A percentile compares a stretch with the other conserved stretches of the same genome.
These are phyloP conservation scores for Ascochyta viciae-villosae DNA, from an alignment of 2,329 filamentous ascomycete species.

Conservation along the genomic window DNA sequence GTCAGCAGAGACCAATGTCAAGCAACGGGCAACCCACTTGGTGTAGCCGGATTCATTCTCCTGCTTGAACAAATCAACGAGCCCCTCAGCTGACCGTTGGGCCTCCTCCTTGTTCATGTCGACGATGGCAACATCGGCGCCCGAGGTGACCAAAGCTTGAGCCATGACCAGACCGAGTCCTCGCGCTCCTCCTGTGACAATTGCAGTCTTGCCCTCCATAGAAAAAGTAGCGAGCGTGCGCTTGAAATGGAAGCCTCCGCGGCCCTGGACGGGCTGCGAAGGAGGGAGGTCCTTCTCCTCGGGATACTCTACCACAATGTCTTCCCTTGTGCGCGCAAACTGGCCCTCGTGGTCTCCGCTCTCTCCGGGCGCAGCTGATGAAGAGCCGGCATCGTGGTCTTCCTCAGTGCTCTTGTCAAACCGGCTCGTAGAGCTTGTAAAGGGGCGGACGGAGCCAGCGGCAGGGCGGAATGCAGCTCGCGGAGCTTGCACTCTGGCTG, in stretches of 20 bases:
- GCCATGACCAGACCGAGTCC: constrained; percentile 92
- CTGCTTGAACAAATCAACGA: constrained; percentile 77
- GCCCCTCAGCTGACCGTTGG: constrained; percentile 73
- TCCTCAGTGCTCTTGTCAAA: constrained; percentile 37
- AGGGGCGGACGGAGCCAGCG: constrained; percentile 31
- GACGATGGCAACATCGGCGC: constrained; percentile 88
- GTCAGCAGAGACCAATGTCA: background rate
- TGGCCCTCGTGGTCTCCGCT: constrained; percentile 65
- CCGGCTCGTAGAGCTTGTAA: constrained; percentile 38
- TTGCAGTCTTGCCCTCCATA: constrained; percentile 79
- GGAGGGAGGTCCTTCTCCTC: constrained; percentile 75
- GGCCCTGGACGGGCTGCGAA: constrained; percentile 73
- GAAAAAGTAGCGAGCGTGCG: constrained; percentile 87
- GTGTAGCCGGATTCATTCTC: constrained; percentile 68
- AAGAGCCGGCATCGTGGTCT: constrained; percentile 44
- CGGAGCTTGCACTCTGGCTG: constrained; percentile 36
- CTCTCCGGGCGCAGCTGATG: constrained; percentile 48
- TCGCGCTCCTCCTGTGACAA: constrained; percentile 90
- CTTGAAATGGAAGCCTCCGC: constrained; percentile 82
- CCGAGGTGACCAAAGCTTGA: constrained; percentile 86
- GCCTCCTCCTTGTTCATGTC: constrained; percentile 94
- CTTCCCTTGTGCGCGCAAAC: constrained; percentile 81
- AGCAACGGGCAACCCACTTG: constrained; percentile 55
- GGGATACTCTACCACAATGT: constrained; percentile 80
- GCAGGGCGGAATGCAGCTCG: constrained; percentile 33